These are phyloP conservation scores for Geranium incanum DNA, from an alignment of 441 rosid species.

Conservation along the genomic window DNA sequence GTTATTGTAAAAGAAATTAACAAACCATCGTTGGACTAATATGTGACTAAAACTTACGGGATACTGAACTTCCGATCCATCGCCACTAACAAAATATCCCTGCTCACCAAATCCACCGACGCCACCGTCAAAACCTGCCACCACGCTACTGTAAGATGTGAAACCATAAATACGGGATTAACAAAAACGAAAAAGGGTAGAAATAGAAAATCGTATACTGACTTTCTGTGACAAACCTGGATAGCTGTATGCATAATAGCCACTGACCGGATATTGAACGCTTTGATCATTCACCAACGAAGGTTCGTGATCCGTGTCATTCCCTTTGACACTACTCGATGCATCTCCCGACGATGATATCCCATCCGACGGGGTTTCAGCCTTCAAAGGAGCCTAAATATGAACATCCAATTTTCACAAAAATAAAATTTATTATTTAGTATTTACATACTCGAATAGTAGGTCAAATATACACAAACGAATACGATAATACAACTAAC, in stretches of 20 bases:
- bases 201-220: background rate
- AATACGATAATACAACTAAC: background rate
- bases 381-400: conserved; percentile 24
- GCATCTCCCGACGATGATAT: conserved; percentile 25
- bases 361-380: conserved; percentile 29
- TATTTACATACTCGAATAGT: background rate
- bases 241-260: conserved; percentile 33
- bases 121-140: conserved; percentile 32
- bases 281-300: conserved; percentile 26
- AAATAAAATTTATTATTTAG: background rate
- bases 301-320: conserved; percentile 27
- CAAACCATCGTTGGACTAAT: background rate
- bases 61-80: conserved; percentile 36
- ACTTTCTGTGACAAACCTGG: conserved; percentile 26
- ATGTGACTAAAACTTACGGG: conserved; percentile 29
- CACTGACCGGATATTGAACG: conserved; percentile 28
- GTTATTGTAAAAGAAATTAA: no score
- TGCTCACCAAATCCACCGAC: conserved; percentile 16
- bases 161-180: conserved; percentile 13
- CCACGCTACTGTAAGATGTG: conserved; percentile 14
- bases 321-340: conserved; percentile 15
- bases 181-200: background rate
- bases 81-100: conserved; percentile 28
- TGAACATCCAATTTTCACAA: background rate
- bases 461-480: background rate